Percentiles rank a stretch among this genome's conserved stretches.
Conservation (phyloP, 2,329 filamentous ascomycete species). For the Colletotrichum sp. region DNA sequence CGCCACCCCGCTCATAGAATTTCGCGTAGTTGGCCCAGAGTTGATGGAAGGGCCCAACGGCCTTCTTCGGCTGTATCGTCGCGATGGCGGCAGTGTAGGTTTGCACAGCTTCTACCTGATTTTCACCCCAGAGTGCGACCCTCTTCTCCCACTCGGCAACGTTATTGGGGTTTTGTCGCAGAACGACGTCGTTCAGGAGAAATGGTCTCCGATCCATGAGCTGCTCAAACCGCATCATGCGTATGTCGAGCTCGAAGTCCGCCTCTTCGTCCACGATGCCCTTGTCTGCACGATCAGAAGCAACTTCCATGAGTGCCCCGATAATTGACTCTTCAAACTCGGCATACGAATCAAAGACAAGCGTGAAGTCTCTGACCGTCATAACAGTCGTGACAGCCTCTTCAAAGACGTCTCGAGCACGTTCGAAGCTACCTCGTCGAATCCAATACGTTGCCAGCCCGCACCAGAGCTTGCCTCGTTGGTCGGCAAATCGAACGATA, state of each 20-base stretch:
- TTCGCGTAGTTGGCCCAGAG: slow-evolving; percentile 97
- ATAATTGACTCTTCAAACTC: slow-evolving; percentile 98
- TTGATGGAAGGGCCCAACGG: slow-evolving; percentile 90
- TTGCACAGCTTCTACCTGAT: slow-evolving; percentile 87
- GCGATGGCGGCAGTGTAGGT: slow-evolving; percentile 96
- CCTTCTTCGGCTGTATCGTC: slow-evolving; percentile 92
- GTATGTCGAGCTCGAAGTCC: slow-evolving; percentile 93
- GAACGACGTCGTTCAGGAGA: slow-evolving; percentile 91
- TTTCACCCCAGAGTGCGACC: slow-evolving; percentile 93
- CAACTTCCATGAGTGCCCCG: slow-evolving; percentile 86
- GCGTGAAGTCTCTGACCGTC: slow-evolving; percentile 96
- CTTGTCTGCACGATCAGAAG: slow-evolving; percentile 79
- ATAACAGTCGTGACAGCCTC: slow-evolving; percentile 97
- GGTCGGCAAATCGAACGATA: slow-evolving; percentile 88
- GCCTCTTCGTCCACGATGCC: slow-evolving; percentile 80
- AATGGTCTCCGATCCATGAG: slow-evolving; percentile 97
- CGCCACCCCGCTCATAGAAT: slow-evolving; percentile 90
- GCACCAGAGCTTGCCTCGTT: slow-evolving; percentile 93
- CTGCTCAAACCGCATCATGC: slow-evolving; percentile 98
- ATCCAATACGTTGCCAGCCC: slow-evolving; percentile 97
- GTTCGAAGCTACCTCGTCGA: slow-evolving; percentile 89
- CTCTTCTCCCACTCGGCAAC: slow-evolving; percentile 97
- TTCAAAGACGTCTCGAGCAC: slow-evolving; percentile 91
- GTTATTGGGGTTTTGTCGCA: slow-evolving; percentile 95
- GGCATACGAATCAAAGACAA: slow-evolving; percentile 94